Base-by-base conservation (phyloP, 176 grass and related monocot species). In the Oryza australiensis region DNA sequence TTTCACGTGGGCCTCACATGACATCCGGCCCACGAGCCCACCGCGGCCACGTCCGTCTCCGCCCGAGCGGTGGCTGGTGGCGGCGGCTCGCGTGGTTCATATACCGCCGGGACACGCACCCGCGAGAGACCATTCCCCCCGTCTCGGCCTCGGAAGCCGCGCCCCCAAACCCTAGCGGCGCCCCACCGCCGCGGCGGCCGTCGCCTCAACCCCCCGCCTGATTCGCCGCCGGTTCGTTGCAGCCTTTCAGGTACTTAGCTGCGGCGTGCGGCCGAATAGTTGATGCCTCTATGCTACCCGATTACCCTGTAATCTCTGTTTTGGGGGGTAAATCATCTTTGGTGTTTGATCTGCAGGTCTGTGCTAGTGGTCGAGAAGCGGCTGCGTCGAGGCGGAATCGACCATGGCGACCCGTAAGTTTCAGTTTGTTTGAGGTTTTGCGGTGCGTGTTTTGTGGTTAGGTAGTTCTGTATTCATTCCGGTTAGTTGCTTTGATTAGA, bases 361-460 rank as follows among this genome's bases (percentile, higher is more conserved):
- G 41, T 26, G 41, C 20, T 13, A 64, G 27, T 66, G 3, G 46
- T 8, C 15, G 62, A 82, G 62, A 42, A 68, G 83, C 14, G 16
- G 73, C 68, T 13, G 74, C 62, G 14, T 51, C 68, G 28, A 83
- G 62, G 67, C 37, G 62, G 62, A 38, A 51, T 86, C 84, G 26
- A 75, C 48, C 88, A 90, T 86, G 88, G 88, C 84, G 68, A 90
- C 59, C 53, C 88, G 88, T 90, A 74, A 75, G 88, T 79, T 64
- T 32, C 29, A 4, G 0, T 0, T 29, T 37, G 3, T 38, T 7
- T 23, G 26, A 3, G 0, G 30, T 74, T 69, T 3, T 35, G 22
- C 3, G 46, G 15, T n/a, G 57, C 33, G 72, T 20, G 42, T 33
- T 29, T 33, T 33, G 57, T 28, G 33, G 3, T 2, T 29, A 60